A percentile compares a stretch with the other conserved stretches of the same genome.
phyloP scores from a whole-genome alignment of 2,329 filamentous ascomycete genomes.

The Furcasterigmium sp. region DNA sequence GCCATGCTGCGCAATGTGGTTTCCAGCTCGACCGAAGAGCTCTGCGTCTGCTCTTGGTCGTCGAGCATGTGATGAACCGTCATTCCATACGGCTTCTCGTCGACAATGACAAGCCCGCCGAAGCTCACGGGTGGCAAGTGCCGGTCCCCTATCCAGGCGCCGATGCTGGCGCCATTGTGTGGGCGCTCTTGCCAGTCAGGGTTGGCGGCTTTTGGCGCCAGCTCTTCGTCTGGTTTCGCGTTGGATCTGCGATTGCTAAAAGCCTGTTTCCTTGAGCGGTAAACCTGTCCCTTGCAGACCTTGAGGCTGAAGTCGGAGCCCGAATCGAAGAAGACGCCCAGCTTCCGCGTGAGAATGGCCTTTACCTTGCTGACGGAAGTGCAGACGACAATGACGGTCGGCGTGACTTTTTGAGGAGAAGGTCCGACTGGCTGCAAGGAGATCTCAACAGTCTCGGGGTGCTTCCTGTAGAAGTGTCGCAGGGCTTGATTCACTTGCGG shows the following conservation, averaged over 20 bases:
- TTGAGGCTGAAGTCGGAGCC: conserved; percentile 60
- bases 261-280: conserved; percentile 49
- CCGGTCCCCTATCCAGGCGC: conserved; percentile 78
- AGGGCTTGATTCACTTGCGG: conserved; percentile 69
- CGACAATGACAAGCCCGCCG: conserved; percentile 80
- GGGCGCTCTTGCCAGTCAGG: conserved; percentile 74
- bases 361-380: conserved; percentile 69
- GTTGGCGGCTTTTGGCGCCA: conserved; percentile 50
- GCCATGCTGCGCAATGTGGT: conserved; percentile 31
- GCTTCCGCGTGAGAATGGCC: conserved; percentile 63
- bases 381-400: conserved; percentile 74
- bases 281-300: conserved; percentile 64
- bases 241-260: conserved; percentile 22
- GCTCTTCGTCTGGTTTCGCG: conserved; percentile 25
- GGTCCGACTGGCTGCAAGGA: conserved; percentile 71
- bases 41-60: conserved; percentile 44
- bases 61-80: conserved; percentile 97
- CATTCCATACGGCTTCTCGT: conserved; percentile 84
- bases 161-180: conserved; percentile 84
- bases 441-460: conserved; percentile 73
- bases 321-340: conserved; percentile 60
- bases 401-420: conserved; percentile 57
- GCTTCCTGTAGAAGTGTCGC: conserved; percentile 64
- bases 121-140: conserved; percentile 89
- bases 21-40: conserved; percentile 14